Evolutionary conservation across 352 stramenopile species (phyloP).

Genomic region (Pythium dissimile): DNA sequence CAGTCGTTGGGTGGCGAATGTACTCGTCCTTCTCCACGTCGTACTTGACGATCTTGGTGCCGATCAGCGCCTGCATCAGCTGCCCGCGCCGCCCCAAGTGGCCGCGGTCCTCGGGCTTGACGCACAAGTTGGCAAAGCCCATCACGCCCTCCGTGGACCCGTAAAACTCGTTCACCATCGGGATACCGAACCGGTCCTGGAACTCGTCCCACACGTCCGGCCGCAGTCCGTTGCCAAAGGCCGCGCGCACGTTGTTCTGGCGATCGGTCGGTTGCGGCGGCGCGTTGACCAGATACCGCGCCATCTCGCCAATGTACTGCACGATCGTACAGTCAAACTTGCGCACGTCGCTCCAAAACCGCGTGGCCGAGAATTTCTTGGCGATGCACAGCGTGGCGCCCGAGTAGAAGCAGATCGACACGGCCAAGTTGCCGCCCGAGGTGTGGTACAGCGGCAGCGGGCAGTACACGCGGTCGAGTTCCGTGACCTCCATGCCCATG

Average conservation of each 20-base stretch:
- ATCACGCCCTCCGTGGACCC: slow-evolving; percentile 87
- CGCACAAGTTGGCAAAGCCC: slow-evolving; percentile 78
- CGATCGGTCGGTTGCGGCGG: slow-evolving; percentile 44
- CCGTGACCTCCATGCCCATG: slow-evolving; percentile 33
- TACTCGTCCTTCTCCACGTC: slow-evolving; percentile 74
- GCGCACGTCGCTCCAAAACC: slow-evolving; percentile 77
- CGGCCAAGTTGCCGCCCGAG: slow-evolving; percentile 71
- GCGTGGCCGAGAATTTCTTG: slow-evolving; percentile 66
- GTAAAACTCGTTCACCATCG: slow-evolving; percentile 90
- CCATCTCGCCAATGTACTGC: slow-evolving; percentile 93
- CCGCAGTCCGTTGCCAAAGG: slow-evolving; percentile 89
- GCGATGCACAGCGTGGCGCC: slow-evolving; percentile 75
- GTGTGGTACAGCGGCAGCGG: slow-evolving; percentile 84
- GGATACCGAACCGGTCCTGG: slow-evolving; percentile 82
- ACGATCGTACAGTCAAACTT: slow-evolving; percentile 67
- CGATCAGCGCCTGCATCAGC: slow-evolving; percentile 48
- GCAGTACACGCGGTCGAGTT: slow-evolving; percentile 73
- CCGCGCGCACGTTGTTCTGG: slow-evolving; percentile 67
- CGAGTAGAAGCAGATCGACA: slow-evolving; percentile 77
- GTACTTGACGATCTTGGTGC: slow-evolving; percentile 70
- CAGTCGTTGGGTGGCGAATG: slow-evolving; percentile 40
- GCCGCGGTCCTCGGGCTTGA: slow-evolving; percentile 44
- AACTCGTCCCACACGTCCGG: slow-evolving; percentile 88
- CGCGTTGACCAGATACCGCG: slow-evolving; percentile 75
- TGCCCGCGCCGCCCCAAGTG: slow-evolving; percentile 61